Base-by-base conservation (phyloP, 495 filamentous ascomycete species). In the Talaromyces thailandensis region DNA sequence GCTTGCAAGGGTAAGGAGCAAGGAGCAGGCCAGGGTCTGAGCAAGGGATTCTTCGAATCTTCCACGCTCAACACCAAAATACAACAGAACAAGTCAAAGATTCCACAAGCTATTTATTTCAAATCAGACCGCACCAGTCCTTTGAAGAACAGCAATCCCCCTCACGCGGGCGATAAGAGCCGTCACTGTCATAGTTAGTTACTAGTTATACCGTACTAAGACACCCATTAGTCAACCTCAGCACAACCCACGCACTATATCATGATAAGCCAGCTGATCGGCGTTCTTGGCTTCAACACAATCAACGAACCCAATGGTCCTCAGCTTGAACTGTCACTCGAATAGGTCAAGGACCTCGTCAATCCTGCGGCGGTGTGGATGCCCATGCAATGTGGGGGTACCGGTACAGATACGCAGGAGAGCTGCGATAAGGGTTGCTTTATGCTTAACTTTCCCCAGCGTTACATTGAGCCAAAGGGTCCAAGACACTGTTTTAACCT, bases 261-360 rank as follows among this genome's bases (percentile, higher is more conserved):
- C 66, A 12, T 56, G n/a, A 26, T 65, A 56, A 21, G 29, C 43
- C 23, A 64, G 64, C 29, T 63, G 58, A 21, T 64, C 64, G 25
- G 64, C 57, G 11, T 64, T 37, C 35, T 64, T 62, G 11, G 61
- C 64, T 5, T 63, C 37, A 14, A 31, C 60, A 29, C 40, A 45
- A 45, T 18, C 40, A 5, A 45, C 40, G 16, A 18, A 1, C 21
- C 6, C n/a, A 21, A 18, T 21, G 40, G 40, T 45, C 5, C 8
- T 21, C 2, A 21, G 6, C 1, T 18, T 18, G 40, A 18, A 45
- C 40, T 35, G 37, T 48, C n/a, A 18, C 43, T 48, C 43, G 6
- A 48, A 48, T 48, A 21, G 43, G 16, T 48, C 21, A 48, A 21
- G 21, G 40, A 48, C 43, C 6, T 18, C 7, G 43, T n/a, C n/a